Percentiles rank a stretch among this genome's conserved stretches.
These are phyloP conservation scores for Suhomyces sp. DNA, from an alignment of 805 yeast species.

Conservation along the genomic window DNA sequence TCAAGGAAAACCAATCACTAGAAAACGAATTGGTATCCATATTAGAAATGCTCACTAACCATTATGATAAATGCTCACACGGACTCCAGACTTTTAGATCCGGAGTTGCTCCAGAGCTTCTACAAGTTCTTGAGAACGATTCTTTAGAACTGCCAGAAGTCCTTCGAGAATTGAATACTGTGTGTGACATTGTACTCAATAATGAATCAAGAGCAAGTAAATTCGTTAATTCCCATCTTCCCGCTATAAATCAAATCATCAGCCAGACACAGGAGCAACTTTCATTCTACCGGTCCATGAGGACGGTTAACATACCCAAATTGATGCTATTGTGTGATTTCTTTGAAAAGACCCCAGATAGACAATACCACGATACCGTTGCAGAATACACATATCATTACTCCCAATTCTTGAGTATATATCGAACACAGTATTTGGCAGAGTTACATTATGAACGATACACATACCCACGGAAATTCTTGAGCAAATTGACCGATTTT, in stretches of 20 bases:
- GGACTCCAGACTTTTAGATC: constrained; percentile 42
- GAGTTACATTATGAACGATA: constrained; percentile 42
- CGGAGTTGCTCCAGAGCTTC: constrained; percentile 26
- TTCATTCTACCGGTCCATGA: constrained; percentile 21
- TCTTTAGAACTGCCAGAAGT: constrained; percentile 58
- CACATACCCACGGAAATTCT: constrained; percentile 37
- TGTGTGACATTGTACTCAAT: constrained; percentile 34
- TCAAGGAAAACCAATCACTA: constrained; percentile 45
- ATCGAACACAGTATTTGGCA: constrained; percentile 33
- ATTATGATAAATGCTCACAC: constrained; percentile 73
- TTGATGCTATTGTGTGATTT: constrained; percentile 20
- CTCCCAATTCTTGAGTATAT: constrained; percentile 32
- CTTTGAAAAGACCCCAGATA: constrained; percentile 7
- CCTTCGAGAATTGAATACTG: constrained; percentile 42
- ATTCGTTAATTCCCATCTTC: constrained; percentile 14
- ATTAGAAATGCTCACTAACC: constrained; percentile 71
- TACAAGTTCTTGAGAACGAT: constrained; percentile 52
- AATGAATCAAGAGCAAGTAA: constrained; percentile 34
- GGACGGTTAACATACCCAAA: constrained; percentile 24
- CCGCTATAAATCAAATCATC: constrained; percentile 15
- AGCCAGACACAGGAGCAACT: constrained; percentile 17
- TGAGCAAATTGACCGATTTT: constrained; percentile 30
- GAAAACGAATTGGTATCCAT: constrained; percentile 72
- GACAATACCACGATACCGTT: constrained; percentile 24
- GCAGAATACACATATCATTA: constrained; percentile 35